Base-by-base conservation (phyloP, 371 early-diverging fungal genomes). In the Chytridium lagenaria region DNA sequence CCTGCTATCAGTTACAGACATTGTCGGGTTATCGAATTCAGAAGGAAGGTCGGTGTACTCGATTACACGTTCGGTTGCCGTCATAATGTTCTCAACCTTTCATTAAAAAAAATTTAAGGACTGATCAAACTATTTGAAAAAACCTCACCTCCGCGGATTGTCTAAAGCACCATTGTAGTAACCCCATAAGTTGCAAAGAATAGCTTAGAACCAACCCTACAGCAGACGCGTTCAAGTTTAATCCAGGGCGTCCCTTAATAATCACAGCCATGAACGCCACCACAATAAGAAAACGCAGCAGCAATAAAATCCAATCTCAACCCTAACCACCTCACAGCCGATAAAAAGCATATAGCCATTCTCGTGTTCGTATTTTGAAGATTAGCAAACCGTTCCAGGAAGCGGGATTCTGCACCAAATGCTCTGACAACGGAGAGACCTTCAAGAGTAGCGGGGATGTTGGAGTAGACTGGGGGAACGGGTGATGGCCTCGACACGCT, bases 351-450 rank as follows among this genome's bases (percentile, higher is more conserved):
- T 34, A 81, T 75, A 55, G 33, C 81, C 36, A 80, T 70, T 28
- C 74, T 37, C 1, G 83, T 81, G 71, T 83, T 83, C 1, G 76
- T 67, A 73, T 83, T 73, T 61, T 83, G 83, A 22, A 74, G 59
- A n/a, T 50, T 26, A 16, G 67, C 38, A 51, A 83, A 83, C 57
- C 31, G 26, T n/a, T 52, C 40, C n/a, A 88, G 77, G 74, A 92
- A 91, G 7, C 91, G 78, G 39, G 82, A 74, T 73, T 92, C 86
- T 16, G 83, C 82, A 37, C 88, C 87, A 77, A 89, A 93, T 1
- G 93, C 92, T 69, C 94, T 90, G 71, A 94, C 91, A 0, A 90
- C 91, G n/a, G 88, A 77, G 2, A 92, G 89, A 44, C 94, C 94
- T 51, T 83, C 83, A 33, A 83, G 70, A 2, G 83, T 81, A 5